These are phyloP conservation scores for Euphorbia corollata DNA, from an alignment of 441 rosid genomes.

Conservation along the genomic window DNA sequence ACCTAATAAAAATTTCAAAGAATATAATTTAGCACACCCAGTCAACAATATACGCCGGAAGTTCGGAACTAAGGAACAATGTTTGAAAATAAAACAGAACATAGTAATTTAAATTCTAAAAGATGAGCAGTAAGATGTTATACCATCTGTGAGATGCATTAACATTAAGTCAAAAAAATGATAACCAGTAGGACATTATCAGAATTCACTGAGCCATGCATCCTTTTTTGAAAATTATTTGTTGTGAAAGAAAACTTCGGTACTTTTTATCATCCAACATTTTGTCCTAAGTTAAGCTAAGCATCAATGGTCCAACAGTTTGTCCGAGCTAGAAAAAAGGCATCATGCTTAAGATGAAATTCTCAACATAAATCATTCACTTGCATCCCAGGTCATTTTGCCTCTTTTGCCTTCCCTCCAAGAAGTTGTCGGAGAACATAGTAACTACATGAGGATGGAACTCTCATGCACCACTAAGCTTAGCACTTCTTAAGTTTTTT, in stretches of 20 bases:
- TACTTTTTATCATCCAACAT: background rate
- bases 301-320: background rate
- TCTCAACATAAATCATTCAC: background rate
- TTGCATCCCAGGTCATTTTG: background rate
- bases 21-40: slow-evolving; percentile 14
- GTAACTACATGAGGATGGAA: background rate
- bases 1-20: slow-evolving; percentile 40
- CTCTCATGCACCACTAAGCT: slow-evolving; percentile 1
- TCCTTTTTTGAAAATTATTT: background rate
- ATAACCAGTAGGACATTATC: background rate
- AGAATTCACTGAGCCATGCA: background rate
- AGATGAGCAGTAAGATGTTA: background rate
- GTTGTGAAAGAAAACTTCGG: background rate
- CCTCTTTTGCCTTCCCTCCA: background rate
- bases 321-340: background rate
- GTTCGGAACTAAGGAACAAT: background rate
- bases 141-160: background rate
- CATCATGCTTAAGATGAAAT: slow-evolving; percentile 7
- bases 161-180: background rate
- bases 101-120: background rate
- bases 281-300: background rate
- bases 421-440: background rate
- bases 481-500: background rate
- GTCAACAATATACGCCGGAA: background rate
- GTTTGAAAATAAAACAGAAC: background rate